Evolutionary conservation across 768 basidiomycete genomes (phyloP), one percentile per base, ranked within the genome.

Genomic region (Auriscalpium microsporum): DNA sequence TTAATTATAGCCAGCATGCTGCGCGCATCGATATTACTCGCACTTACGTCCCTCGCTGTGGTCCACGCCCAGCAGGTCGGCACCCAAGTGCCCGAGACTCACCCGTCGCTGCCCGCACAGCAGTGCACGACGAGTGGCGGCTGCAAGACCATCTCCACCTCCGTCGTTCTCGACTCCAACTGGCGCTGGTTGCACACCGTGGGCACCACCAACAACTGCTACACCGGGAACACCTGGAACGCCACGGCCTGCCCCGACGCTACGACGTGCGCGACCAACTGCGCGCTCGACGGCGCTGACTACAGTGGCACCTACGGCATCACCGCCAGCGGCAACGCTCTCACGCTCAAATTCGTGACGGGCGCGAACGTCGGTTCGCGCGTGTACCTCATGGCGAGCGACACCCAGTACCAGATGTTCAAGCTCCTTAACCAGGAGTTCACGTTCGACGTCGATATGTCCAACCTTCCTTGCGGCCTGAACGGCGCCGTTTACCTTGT

Each of bases 401-500:
- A 74, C 52, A 63, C 67, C 56, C 54, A 64, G 45, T 82, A 82
- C 70, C 55, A 72, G 65, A 60, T 69, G 61, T 80, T 82, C 75
- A 73, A 78, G 66, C 69, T 78, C 65, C 62, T 71, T 61, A 79
- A 80, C 69, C 72, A 77, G 63, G 80, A 82, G 69, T 80, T 82
- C 70, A 73, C 77, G 19, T 80, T 82, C 69, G 78, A 80, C 69
- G 78, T 82, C 66, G 79, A 82, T 64, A 72, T 82, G 54, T 78
- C 78, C 58, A 69, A 78, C 58, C 75, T 82, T 50, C 75, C 75
- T 7, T 82, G 80, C 62, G 80, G 80, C 56, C 73, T 83, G 62
- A 83, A 83, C 65, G 81, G 77, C 60, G 81, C 81, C 10, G 69
- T 82, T 53, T 82, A 82, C 73, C 80, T 82, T 68, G 68, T 72